These are phyloP conservation scores for maize (Zea mays) DNA, from an alignment of 176 grass and related monocot genomes.

Conservation along the genomic window Zm-B73-REFERENCE-NAM-5.0 NC_050099.1:246942501-246943000, in stretches of 20 bases:
- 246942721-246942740: constrained; percentile 44
- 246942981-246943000: not conserved
- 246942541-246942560: constrained; percentile 13
- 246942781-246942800: constrained; percentile 50
- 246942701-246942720: constrained; percentile 67
- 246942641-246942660: not conserved
- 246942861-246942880: constrained; percentile 31
- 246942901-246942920: constrained; percentile 65
- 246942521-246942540: constrained; percentile 62
- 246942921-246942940: constrained; percentile 50
- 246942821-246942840: constrained; percentile 42
- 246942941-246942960: not conserved
- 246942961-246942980: no score
- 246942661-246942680: not conserved
- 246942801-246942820: constrained; percentile 11
- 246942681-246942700: constrained; percentile 73
- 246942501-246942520: constrained; percentile 58
- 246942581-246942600: not conserved
- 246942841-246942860: constrained; percentile 55
- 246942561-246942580: not conserved
- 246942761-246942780: not conserved
- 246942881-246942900: constrained; percentile 55
- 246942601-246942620: not conserved
- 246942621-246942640: not conserved
- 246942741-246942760: constrained; percentile 1